phyloP scores from a whole-genome alignment of 176 grass and related monocot genomes.

The Oryza rufipogon region DNA sequence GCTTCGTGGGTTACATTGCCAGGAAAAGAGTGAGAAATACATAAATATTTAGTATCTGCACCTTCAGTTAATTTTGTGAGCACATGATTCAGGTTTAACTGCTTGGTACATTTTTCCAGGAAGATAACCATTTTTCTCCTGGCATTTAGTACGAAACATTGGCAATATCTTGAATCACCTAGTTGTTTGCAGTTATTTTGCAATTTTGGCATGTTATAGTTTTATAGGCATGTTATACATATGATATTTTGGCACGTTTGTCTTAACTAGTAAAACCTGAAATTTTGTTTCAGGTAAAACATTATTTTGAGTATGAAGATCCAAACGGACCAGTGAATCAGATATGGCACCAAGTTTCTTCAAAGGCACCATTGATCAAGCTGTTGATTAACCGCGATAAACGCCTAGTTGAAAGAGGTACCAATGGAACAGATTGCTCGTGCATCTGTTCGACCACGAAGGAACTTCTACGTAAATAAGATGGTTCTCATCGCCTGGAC shows the following conservation, averaged over 20 bases:
- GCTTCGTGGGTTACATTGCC: background rate
- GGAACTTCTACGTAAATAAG: slow-evolving; percentile 38
- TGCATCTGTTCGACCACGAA: slow-evolving; percentile 69
- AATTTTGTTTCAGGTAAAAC: slow-evolving; percentile 64
- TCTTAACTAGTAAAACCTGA: slow-evolving; percentile 28
- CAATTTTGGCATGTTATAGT: background rate
- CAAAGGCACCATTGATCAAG: slow-evolving; percentile 75
- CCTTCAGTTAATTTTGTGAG: slow-evolving; percentile 6
- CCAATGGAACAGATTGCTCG: slow-evolving; percentile 68
- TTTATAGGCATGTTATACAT: slow-evolving; percentile 28
- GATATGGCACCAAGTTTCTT: slow-evolving; percentile 95
- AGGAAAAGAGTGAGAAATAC: slow-evolving; percentile 54
- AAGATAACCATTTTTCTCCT: background rate
- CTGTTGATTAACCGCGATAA: slow-evolving; percentile 85
- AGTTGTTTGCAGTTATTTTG: background rate
- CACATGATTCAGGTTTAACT: slow-evolving; percentile 4
- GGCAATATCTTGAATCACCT: background rate
- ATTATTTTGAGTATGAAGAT: slow-evolving; percentile 86
- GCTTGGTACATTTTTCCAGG: slow-evolving; percentile 16
- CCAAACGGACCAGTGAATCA: slow-evolving; percentile 82
- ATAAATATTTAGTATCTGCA: slow-evolving; percentile 54
- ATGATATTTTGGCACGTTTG: slow-evolving; percentile 13
- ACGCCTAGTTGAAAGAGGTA: slow-evolving; percentile 61
- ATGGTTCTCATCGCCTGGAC: background rate
- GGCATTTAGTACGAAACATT: background rate